A percentile compares a stretch with the other conserved stretches of the same genome.
Evolutionary conservation across 805 yeast genomes (phyloP).

Genomic region (Myxozyma neotropica): DNA sequence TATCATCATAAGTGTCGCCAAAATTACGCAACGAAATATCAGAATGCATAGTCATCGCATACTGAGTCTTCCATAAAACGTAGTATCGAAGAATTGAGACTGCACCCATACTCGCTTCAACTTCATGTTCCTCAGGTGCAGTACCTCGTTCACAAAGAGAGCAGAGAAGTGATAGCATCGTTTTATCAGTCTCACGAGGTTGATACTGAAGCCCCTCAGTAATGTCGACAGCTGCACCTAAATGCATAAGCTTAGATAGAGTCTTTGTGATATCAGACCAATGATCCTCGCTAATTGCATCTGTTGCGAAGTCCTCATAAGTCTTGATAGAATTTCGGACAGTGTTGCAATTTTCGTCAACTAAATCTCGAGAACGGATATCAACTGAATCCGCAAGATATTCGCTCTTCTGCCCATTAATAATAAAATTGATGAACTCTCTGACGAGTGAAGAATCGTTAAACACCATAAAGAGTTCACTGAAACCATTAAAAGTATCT

Average conservation of each 20-base stretch:
- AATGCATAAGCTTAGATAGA: constrained; percentile 5
- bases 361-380: constrained; percentile 12
- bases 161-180: neutral
- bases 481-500: constrained; percentile 36
- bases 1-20: neutral
- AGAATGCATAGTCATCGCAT: constrained; percentile 12
- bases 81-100: constrained; percentile 16
- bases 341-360: constrained; percentile 13
- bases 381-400: constrained; percentile 22
- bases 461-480: constrained; percentile 14
- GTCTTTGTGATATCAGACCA: neutral
- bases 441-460: constrained; percentile 8
- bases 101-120: neutral
- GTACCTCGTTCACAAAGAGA: constrained; percentile 9
- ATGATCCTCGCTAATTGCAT: neutral
- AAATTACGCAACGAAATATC: neutral
- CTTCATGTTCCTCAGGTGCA: neutral
- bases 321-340: neutral
- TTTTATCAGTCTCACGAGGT: constrained; percentile 6
- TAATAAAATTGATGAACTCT: constrained; percentile 17
- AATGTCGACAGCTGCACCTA: constrained; percentile 15
- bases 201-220: constrained; percentile 9
- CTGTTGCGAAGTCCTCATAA: constrained; percentile 11
- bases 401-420: constrained; percentile 19
- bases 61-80: constrained; percentile 23